Evolutionary conservation across 805 yeast species (phyloP).

Genomic region (Teunomyces stri): DNA sequence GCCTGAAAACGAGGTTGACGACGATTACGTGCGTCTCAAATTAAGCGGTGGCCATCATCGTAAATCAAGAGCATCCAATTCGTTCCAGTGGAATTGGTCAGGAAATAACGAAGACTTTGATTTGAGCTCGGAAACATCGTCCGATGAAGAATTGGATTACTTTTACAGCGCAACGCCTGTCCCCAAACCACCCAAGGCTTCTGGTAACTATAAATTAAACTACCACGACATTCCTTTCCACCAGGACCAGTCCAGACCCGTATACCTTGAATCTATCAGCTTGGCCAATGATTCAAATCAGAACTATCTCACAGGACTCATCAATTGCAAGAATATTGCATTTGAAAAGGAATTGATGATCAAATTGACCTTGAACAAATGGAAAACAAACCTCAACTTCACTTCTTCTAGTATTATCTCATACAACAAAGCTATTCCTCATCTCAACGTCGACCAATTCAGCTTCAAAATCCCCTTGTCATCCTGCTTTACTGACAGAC

Average conservation of each 20-base stretch:
- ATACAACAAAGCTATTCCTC: constrained; percentile 14
- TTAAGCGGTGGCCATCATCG: neutral
- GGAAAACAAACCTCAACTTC: constrained; percentile 36
- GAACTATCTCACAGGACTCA: constrained; percentile 20
- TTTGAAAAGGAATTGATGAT: constrained; percentile 37
- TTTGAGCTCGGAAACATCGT: constrained; percentile 18
- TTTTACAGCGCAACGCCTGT: constrained; percentile 5
- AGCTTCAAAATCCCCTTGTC: constrained; percentile 45
- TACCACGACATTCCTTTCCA: constrained; percentile 12
- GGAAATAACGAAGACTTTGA: constrained; percentile 18
- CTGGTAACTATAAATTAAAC: constrained; percentile 13
- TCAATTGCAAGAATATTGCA: constrained; percentile 34
- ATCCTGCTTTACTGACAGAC: constrained; percentile 5
- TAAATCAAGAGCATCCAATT: constrained; percentile 11
- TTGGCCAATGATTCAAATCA: constrained; percentile 12
- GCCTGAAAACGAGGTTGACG: constrained; percentile 16
- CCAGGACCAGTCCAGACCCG: constrained; percentile 16
- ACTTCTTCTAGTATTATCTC: constrained; percentile 20
- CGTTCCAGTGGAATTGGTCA: constrained; percentile 25
- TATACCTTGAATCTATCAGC: constrained; percentile 37
- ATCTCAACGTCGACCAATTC: constrained; percentile 44
- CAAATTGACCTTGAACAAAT: constrained; percentile 50
- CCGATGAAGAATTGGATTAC: constrained; percentile 17
- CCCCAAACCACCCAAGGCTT: neutral
- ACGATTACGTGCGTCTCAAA: constrained; percentile 5